phyloP scores from a whole-genome alignment of 108 stramenopile species.

The Discostella pseudostelligera region DNA sequence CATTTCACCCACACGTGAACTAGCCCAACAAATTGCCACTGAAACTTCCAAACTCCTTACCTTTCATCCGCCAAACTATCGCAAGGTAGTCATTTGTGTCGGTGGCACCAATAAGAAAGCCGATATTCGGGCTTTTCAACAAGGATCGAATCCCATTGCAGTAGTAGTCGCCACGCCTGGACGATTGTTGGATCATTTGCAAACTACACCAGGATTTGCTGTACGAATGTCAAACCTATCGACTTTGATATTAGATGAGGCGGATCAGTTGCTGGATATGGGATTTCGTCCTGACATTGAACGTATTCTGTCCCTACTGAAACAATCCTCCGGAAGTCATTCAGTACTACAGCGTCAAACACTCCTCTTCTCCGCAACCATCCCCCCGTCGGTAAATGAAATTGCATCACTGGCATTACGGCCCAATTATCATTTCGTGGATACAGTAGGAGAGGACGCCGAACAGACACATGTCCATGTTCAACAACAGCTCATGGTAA shows the following conservation, averaged over 20 bases:
- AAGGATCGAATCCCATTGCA: conserved; percentile 56
- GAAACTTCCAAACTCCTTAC: conserved; percentile 54
- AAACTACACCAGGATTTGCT: conserved; percentile 62
- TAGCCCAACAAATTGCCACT: conserved; percentile 84
- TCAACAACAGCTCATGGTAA: conserved; percentile 45
- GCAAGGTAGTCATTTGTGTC: conserved; percentile 64
- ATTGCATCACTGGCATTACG: conserved; percentile 42
- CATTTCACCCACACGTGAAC: conserved; percentile 90
- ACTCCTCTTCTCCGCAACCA: conserved; percentile 88
- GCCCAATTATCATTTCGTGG: conserved; percentile 46
- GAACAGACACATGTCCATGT: conserved; percentile 58
- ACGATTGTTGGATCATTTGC: conserved; percentile 89
- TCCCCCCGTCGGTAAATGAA: conserved; percentile 65
- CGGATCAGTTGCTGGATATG: conserved; percentile 88
- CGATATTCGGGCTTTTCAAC: conserved; percentile 67
- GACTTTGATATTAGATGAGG: conserved; percentile 75
- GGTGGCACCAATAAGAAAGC: conserved; percentile 83
- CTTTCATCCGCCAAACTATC: conserved; percentile 57
- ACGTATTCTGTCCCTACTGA: conserved; percentile 57
- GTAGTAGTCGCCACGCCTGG: conserved; percentile 92
- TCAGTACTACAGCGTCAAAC: conserved; percentile 58
- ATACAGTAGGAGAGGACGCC: conserved; percentile 53
- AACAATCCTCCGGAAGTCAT: conserved; percentile 40
- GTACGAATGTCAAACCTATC: conserved; percentile 48
- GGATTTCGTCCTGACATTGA: conserved; percentile 89